These are phyloP conservation scores for Penicillium ochrochloron DNA, from an alignment of 495 filamentous ascomycete genomes.

Conservation along the genomic window DNA sequence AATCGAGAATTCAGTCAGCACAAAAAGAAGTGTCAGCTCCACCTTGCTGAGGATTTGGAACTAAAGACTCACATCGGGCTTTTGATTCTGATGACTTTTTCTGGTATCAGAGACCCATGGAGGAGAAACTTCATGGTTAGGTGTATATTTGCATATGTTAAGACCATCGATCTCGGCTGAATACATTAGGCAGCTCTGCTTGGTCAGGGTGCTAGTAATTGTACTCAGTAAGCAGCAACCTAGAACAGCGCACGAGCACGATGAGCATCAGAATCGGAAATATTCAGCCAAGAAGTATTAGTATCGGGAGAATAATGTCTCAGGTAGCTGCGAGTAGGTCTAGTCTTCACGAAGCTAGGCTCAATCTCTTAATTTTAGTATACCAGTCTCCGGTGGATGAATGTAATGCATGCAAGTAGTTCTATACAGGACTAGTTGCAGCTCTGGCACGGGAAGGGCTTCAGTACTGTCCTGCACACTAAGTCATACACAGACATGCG, in stretches of 20 bases:
- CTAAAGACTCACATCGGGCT: no score
- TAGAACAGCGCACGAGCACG: no score
- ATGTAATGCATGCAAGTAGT: not conserved
- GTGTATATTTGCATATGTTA: not conserved
- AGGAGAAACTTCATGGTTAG: not conserved
- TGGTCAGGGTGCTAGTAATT: not conserved
- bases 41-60: no score
- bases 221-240: not conserved
- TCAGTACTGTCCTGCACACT: not conserved
- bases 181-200: not conserved
- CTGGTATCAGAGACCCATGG: no score
- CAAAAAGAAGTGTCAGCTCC: no score
- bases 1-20: not conserved
- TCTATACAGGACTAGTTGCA: not conserved
- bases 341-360: not conserved
- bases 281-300: not conserved
- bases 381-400: not conserved
- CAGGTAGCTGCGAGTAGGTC: not conserved
- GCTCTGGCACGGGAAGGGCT: not conserved
- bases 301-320: not conserved
- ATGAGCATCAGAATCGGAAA: not conserved
- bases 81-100: no score
- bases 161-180: not conserved
- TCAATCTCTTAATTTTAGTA: not conserved
- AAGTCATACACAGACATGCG: not conserved